Evolutionary conservation across 2,329 filamentous ascomycete genomes (phyloP).

Genomic region (Beauveria australis): DNA sequence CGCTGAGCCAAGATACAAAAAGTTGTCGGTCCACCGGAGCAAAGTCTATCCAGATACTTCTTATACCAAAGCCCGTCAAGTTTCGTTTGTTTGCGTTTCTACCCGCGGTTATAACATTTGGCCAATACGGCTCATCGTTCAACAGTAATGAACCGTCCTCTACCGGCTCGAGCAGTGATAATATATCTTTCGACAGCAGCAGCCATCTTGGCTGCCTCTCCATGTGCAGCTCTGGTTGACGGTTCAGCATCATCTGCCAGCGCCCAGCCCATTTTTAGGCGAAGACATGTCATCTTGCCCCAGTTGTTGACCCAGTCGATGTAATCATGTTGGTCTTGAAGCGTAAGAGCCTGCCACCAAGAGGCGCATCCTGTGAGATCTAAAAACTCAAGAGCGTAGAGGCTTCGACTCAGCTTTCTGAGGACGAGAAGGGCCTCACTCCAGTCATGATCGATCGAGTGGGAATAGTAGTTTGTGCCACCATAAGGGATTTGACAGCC

Average conservation of each 20-base stretch:
- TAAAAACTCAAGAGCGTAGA: conserved; percentile 53
- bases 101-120: not conserved
- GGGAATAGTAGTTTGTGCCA: conserved; percentile 49
- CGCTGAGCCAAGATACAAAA: conserved; percentile 30
- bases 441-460: conserved; percentile 51
- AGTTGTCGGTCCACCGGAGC: conserved; percentile 17
- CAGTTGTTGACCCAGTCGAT: conserved; percentile 48
- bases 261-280: conserved; percentile 37
- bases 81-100: not conserved
- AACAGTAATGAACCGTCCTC: conserved; percentile 41
- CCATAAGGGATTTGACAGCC: conserved; percentile 41
- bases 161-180: conserved; percentile 35
- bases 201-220: conserved; percentile 30
- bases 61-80: not conserved
- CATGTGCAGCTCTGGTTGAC: conserved; percentile 25
- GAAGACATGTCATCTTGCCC: conserved; percentile 41
- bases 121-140: conserved; percentile 25
- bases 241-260: conserved; percentile 25
- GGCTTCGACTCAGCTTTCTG: conserved; percentile 41
- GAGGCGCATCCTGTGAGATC: conserved; percentile 51
- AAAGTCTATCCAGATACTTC: not conserved
- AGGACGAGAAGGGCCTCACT: conserved; percentile 49
- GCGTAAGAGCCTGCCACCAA: conserved; percentile 44
- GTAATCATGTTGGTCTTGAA: conserved; percentile 33
- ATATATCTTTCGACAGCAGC: conserved; percentile 40